phyloP scores from a whole-genome alignment of 257 asterid species.

The Jacaranda mimosifolia region DNA sequence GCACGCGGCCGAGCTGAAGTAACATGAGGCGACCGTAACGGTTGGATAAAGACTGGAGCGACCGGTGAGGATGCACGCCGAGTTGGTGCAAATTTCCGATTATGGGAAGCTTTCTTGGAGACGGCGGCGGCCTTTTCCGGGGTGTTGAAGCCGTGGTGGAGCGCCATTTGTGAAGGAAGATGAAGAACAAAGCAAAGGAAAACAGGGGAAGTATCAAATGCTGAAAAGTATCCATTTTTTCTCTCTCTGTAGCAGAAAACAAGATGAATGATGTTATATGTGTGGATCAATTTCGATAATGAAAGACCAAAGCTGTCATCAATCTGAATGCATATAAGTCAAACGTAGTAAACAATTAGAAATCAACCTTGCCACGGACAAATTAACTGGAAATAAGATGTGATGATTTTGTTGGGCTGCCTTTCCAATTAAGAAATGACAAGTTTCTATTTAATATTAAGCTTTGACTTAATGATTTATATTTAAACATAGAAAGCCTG shows the following conservation, averaged over 20 bases:
- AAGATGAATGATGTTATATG: not conserved
- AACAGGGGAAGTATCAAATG: not conserved
- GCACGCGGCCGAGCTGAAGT: slow-evolving; percentile 52
- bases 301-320: no score
- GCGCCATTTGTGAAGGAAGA: slow-evolving; percentile 35
- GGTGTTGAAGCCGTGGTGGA: slow-evolving; percentile 1
- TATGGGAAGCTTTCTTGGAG: slow-evolving; percentile 54
- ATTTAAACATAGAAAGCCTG: no score
- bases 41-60: slow-evolving; percentile 43
- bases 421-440: no score
- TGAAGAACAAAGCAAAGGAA: not conserved
- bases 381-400: no score
- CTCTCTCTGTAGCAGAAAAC: not conserved
- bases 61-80: slow-evolving; percentile 51
- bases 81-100: slow-evolving; percentile 57
- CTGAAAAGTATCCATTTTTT: not conserved
- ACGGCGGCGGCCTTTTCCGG: slow-evolving; percentile 42
- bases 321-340: no score
- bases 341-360: no score
- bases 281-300: no score
- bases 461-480: no score
- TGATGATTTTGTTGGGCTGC: no score
- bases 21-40: slow-evolving; percentile 55
- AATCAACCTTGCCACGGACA: no score
- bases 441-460: no score